Evolutionary conservation across 2,329 filamentous ascomycete species (phyloP).

Genomic region (Exophiala spinifera): DNA sequence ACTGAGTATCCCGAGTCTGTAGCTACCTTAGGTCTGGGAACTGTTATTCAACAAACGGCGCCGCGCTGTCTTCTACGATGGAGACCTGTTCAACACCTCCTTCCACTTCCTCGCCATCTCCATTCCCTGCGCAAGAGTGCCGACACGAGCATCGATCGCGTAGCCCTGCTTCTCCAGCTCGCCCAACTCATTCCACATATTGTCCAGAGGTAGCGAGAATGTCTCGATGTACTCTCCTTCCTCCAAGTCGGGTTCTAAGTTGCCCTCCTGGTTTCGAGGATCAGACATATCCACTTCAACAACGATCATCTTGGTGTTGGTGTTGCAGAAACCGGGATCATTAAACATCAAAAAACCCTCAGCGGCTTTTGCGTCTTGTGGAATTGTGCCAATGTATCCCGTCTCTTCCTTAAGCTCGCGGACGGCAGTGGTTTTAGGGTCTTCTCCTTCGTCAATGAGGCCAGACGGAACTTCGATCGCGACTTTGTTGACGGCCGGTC

Average conservation of each 20-base stretch:
- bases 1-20: no score
- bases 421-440: constrained; percentile 54
- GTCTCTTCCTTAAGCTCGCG: constrained; percentile 62
- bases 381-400: constrained; percentile 53
- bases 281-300: constrained; percentile 67
- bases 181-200: constrained; percentile 65
- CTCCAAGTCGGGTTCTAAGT: constrained; percentile 67
- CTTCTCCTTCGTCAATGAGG: constrained; percentile 57
- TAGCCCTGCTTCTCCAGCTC: constrained; percentile 66
- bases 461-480: constrained; percentile 61
- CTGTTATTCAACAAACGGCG: no score
- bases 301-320: constrained; percentile 59
- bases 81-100: constrained; percentile 13
- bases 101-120: constrained; percentile 60
- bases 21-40: no score
- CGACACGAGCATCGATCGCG: constrained; percentile 75
- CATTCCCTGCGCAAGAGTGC: constrained; percentile 74
- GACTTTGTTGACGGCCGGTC: constrained; percentile 57
- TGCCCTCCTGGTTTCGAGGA: constrained; percentile 59
- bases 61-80: neutral
- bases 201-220: constrained; percentile 63
- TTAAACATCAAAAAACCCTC: constrained; percentile 30
- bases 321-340: constrained; percentile 50
- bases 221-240: constrained; percentile 81
- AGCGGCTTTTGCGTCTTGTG: constrained; percentile 23